Percentiles rank a stretch among this genome's conserved stretches.
Conservation (phyloP, 352 stramenopile species). For the Globisporangium apiculatum region DNA sequence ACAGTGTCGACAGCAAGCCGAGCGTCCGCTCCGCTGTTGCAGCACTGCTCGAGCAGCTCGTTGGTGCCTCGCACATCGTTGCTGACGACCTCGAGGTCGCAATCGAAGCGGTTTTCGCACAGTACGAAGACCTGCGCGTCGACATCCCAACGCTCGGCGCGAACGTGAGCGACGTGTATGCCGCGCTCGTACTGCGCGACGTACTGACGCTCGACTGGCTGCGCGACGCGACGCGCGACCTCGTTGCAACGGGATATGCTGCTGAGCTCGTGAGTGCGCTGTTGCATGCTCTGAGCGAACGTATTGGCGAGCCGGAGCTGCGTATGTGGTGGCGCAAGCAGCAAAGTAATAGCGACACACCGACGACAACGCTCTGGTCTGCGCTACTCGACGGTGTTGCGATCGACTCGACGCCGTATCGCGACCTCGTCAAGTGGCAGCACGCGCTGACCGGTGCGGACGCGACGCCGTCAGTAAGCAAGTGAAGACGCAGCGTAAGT, state of each 20-base stretch:
- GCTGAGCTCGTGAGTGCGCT: slow-evolving; percentile 47
- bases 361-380: slow-evolving; percentile 18
- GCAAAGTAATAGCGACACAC: background rate
- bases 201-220: slow-evolving; percentile 46
- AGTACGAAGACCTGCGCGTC: slow-evolving; percentile 71
- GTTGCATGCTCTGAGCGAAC: slow-evolving; percentile 23
- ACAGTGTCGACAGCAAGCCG: slow-evolving; percentile 48
- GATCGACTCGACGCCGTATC: background rate
- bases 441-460: slow-evolving; percentile 6
- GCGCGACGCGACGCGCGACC: slow-evolving; percentile 6
- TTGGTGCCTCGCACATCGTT: slow-evolving; percentile 29
- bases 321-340: slow-evolving; percentile 52
- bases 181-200: slow-evolving; percentile 47
- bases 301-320: slow-evolving; percentile 26
- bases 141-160: slow-evolving; percentile 59
- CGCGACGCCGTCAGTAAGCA: too few species aligned
- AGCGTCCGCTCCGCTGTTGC: slow-evolving; percentile 36
- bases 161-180: slow-evolving; percentile 56
- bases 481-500: slow-evolving; percentile 2
- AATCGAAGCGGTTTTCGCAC: slow-evolving; percentile 45
- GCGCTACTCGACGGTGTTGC: slow-evolving; percentile 2
- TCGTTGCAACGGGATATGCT: slow-evolving; percentile 30
- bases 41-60: slow-evolving; percentile 35
- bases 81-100: slow-evolving; percentile 45
- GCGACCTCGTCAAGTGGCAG: slow-evolving; percentile 14